Conservation (phyloP, 495 filamentous ascomycete genomes). For the Penicillium soppii region DNA sequence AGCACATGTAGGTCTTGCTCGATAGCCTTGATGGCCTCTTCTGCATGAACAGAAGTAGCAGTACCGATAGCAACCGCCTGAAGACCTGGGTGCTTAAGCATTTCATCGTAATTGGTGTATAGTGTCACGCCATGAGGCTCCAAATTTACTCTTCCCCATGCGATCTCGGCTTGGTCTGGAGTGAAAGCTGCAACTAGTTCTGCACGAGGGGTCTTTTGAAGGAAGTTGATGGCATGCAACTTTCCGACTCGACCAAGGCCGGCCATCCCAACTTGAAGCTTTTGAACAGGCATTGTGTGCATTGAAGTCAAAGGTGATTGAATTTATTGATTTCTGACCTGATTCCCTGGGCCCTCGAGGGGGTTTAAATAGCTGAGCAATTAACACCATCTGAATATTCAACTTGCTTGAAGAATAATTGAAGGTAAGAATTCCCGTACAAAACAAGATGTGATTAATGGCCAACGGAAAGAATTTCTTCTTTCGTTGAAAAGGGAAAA, state of each 20-base stretch:
- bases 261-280: slow-evolving; percentile 40
- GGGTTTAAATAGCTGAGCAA: slow-evolving; percentile 5
- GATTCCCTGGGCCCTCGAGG: background rate
- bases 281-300: slow-evolving; percentile 32
- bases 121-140: slow-evolving; percentile 39
- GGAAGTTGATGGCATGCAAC: slow-evolving; percentile 43
- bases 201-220: slow-evolving; percentile 43
- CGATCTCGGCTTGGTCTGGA: slow-evolving; percentile 37
- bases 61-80: slow-evolving; percentile 47
- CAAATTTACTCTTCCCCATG: slow-evolving; percentile 40
- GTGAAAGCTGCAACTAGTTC: slow-evolving; percentile 44
- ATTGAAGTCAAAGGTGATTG: background rate
- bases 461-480: slow-evolving; percentile 23
- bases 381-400: background rate
- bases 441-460: background rate
- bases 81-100: slow-evolving; percentile 46
- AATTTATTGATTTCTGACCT: background rate
- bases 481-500: slow-evolving; percentile 6
- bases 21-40: slow-evolving; percentile 48
- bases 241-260: slow-evolving; percentile 53
- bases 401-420: background rate
- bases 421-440: background rate
- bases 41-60: slow-evolving; percentile 49
- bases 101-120: slow-evolving; percentile 47
- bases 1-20: slow-evolving; percentile 46